These are phyloP conservation scores for Penicillium maclennaniae DNA, from an alignment of 495 filamentous ascomycete genomes.

Conservation along the genomic window DNA sequence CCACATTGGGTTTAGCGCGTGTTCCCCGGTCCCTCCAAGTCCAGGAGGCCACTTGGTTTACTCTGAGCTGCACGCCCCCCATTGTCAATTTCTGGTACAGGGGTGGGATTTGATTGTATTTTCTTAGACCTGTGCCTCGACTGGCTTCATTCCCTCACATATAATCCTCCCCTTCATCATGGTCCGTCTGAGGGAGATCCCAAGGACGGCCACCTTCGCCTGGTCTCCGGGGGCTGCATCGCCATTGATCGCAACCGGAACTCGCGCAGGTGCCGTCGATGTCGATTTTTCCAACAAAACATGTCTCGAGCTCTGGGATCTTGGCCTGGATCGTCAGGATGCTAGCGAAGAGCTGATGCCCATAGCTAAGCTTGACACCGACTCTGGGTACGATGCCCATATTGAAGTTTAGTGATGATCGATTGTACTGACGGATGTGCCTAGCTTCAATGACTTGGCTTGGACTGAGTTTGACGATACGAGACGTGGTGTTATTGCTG, in stretches of 20 bases:
- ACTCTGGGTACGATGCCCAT: constrained; percentile 68
- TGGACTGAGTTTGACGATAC: constrained; percentile 80
- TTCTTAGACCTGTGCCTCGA: constrained; percentile 15
- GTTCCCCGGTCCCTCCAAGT: constrained; percentile 35
- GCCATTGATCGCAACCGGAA: constrained; percentile 91
- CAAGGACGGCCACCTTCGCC: constrained; percentile 92
- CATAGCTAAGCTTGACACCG: constrained; percentile 74
- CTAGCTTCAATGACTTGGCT: constrained; percentile 92
- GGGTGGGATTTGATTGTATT: constrained; percentile 21
- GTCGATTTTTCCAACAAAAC: constrained; percentile 98
- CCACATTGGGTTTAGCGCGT: constrained; percentile 31
- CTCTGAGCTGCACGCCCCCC: constrained; percentile 25
- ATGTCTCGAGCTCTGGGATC: constrained; percentile 93
- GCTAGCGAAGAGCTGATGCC: constrained; percentile 81
- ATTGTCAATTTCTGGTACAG: constrained; percentile 24
- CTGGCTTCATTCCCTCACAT: constrained; percentile 21
- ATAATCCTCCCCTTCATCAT: constrained; percentile 52
- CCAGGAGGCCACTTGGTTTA: constrained; percentile 49
- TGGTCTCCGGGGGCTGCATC: constrained; percentile 78
- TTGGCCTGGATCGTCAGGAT: constrained; percentile 69
- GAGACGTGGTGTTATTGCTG: constrained; percentile 83
- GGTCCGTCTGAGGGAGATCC: constrained; percentile 93
- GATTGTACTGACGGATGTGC: constrained; percentile 8
- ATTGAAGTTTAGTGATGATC: not conserved
- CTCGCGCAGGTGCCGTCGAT: constrained; percentile 88